phyloP scores from a whole-genome alignment of 2,329 filamentous ascomycete species.

The Metarhizium brunneum region DNA sequence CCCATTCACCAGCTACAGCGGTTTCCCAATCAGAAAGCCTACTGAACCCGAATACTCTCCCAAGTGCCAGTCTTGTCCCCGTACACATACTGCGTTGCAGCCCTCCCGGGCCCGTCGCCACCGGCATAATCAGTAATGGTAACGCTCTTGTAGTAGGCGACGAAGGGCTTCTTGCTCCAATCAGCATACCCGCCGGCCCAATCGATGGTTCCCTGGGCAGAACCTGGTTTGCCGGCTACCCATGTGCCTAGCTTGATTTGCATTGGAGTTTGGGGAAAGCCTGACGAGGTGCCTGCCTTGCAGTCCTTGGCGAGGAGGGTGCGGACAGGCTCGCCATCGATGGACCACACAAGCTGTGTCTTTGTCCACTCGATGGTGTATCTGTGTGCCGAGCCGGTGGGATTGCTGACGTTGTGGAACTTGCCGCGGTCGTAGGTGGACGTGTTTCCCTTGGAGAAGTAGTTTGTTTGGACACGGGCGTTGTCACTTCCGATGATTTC shows the following conservation, averaged over 20 bases:
- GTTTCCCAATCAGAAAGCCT: neutral
- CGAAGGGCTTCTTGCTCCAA: constrained; percentile 31
- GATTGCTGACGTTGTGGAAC: constrained; percentile 46
- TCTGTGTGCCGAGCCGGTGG: constrained; percentile 46
- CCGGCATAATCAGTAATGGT: constrained; percentile 33
- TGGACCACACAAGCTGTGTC: constrained; percentile 52
- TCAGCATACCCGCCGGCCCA: constrained; percentile 54
- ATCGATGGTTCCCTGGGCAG: constrained; percentile 59
- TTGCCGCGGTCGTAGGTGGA: constrained; percentile 60
- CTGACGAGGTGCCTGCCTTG: constrained; percentile 36
- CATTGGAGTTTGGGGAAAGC: constrained; percentile 67
- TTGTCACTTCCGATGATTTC: constrained; percentile 67
- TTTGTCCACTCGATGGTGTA: constrained; percentile 62
- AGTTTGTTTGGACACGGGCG: constrained; percentile 69
- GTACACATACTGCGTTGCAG: constrained; percentile 31
- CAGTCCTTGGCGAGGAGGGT: constrained; percentile 52
- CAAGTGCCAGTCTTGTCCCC: constrained; percentile 29
- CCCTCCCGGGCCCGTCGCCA: constrained; percentile 19
- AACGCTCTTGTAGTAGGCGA: constrained; percentile 34
- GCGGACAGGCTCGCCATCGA: constrained; percentile 53
- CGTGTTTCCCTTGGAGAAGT: constrained; percentile 67
- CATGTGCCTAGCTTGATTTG: constrained; percentile 61
- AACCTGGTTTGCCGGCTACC: constrained; percentile 48
- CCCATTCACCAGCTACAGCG: no score
- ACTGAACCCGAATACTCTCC: constrained; percentile 29